Percentiles rank a stretch among this genome's conserved stretches.
Conservation (phyloP, 2,329 filamentous ascomycete genomes). For the Hypoxylon sp. region DNA sequence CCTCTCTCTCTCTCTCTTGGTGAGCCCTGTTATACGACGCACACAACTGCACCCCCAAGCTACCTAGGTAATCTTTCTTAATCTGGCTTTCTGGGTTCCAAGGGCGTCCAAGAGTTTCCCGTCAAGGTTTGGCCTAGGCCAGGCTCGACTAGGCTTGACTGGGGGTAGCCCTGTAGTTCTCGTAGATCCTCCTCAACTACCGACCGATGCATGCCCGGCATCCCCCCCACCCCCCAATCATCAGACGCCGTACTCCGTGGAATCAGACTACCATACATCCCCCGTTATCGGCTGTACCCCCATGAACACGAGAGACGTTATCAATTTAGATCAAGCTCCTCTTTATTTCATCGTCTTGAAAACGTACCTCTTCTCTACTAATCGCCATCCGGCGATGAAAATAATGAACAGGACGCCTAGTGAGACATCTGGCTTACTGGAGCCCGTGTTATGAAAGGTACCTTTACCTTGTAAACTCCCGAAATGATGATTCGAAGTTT, state of each 20-base stretch:
- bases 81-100: constrained; percentile 22
- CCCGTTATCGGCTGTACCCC: constrained; percentile 38
- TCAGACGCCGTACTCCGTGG: constrained; percentile 22
- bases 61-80: constrained; percentile 13
- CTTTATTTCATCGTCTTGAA: too few species aligned
- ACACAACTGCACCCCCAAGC: constrained; percentile 14
- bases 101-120: constrained; percentile 15
- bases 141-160: constrained; percentile 10
- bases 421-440: too few species aligned
- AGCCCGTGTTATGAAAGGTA: too few species aligned
- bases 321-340: not conserved
- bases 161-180: constrained; percentile 26
- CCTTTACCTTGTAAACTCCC: not conserved
- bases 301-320: constrained; percentile 4
- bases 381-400: too few species aligned
- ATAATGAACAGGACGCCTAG: too few species aligned
- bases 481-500: not conserved
- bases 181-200: constrained; percentile 42
- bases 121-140: constrained; percentile 23
- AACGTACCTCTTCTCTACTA: too few species aligned
- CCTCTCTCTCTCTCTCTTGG: not conserved
- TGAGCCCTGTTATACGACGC: constrained; percentile 20
- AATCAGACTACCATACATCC: not conserved
- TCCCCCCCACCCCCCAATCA: constrained; percentile 20
- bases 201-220: constrained; percentile 40